Conservation (phyloP, 768 basidiomycete species). For the Suillus sp. region DNA sequence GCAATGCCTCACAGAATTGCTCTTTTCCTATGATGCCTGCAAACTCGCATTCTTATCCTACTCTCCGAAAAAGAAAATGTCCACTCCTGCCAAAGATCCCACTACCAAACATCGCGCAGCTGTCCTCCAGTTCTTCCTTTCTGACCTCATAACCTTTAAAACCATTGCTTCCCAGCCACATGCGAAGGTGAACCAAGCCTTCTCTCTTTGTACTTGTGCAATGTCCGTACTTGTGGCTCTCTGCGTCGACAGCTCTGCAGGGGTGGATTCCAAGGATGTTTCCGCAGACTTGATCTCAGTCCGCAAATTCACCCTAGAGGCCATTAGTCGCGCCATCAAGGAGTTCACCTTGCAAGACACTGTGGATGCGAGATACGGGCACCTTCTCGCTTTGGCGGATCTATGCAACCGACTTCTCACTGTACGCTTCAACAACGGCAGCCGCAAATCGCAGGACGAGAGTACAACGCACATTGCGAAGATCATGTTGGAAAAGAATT, state of each 20-base stretch:
- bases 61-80: conserved; percentile 60
- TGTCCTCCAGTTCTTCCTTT: conserved; percentile 79
- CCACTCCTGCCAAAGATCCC: conserved; percentile 65
- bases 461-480: conserved; percentile 92
- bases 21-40: conserved; percentile 92
- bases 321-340: conserved; percentile 83
- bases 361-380: conserved; percentile 81
- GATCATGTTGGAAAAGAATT: conserved; percentile 98
- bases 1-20: conserved; percentile 88
- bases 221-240: conserved; percentile 90
- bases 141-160: conserved; percentile 79
- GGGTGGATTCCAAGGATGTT: conserved; percentile 73
- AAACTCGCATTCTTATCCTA: conserved; percentile 86
- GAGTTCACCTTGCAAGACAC: conserved; percentile 63
- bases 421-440: conserved; percentile 62
- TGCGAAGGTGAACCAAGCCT: conserved; percentile 53
- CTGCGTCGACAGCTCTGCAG: conserved; percentile 80
- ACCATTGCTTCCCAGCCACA: conserved; percentile 66
- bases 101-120: conserved; percentile 59
- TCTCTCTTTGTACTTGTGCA: conserved; percentile 78
- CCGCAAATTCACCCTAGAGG: conserved; percentile 91
- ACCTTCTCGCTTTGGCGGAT: conserved; percentile 83
- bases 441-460: conserved; percentile 61
- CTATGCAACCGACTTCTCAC: conserved; percentile 87
- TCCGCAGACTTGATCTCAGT: conserved; percentile 80